These are phyloP conservation scores for Hemerocallis citrina DNA, from an alignment of 106 monocot species.

Conservation along the genomic window DNA sequence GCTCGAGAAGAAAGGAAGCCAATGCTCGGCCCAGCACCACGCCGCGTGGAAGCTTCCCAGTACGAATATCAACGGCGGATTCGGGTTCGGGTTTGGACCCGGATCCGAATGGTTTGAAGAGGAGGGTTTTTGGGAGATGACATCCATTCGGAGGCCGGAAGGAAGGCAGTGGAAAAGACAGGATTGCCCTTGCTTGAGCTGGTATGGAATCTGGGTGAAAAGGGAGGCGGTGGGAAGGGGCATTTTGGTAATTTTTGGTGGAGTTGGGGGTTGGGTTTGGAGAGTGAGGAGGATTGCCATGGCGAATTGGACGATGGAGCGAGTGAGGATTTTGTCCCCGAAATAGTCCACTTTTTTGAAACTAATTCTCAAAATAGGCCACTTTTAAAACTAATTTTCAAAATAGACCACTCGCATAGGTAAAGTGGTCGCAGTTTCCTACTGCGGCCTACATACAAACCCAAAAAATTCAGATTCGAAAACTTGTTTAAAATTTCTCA, in stretches of 20 bases:
- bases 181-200: slow-evolving; percentile 56
- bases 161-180: slow-evolving; percentile 74
- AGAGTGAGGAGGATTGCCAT: slow-evolving; percentile 7
- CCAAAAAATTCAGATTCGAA: no score
- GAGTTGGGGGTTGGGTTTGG: background rate
- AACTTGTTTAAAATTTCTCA: no score
- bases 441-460: no score
- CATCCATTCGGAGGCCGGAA: slow-evolving; percentile 64
- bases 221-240: background rate
- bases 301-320: background rate
- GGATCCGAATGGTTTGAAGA: background rate
- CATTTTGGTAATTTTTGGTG: slow-evolving; percentile 3
- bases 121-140: slow-evolving; percentile 41
- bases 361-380: no score
- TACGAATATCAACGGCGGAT: slow-evolving; percentile 50
- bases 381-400: no score
- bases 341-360: no score
- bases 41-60: slow-evolving; percentile 94
- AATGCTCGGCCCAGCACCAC: slow-evolving; percentile 96
- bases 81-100: background rate
- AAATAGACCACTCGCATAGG: no score
- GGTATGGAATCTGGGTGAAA: slow-evolving; percentile 13
- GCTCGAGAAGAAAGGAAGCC: slow-evolving; percentile 73
- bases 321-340: no score
- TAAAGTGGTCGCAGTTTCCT: no score